A percentile compares a stretch with the other conserved stretches of the same genome.
These are phyloP conservation scores for Xylaria scruposa DNA, from an alignment of 495 filamentous ascomycete genomes.

Conservation along the genomic window DNA sequence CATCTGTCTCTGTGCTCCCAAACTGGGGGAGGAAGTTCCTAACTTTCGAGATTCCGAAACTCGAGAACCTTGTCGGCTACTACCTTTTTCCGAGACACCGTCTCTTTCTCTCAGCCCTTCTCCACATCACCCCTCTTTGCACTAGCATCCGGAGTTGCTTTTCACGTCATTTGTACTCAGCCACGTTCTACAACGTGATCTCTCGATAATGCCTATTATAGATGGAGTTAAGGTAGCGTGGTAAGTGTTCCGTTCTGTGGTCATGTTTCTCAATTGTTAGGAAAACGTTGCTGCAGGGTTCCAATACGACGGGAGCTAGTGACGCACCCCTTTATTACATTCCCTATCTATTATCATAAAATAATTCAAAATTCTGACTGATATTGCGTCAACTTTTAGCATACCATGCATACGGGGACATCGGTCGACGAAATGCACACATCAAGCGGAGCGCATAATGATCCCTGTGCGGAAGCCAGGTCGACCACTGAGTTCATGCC, in stretches of 20 bases:
- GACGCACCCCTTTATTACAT: slow-evolving; percentile 26
- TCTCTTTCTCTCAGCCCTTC: neutral
- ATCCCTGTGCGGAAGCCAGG: slow-evolving; percentile 82
- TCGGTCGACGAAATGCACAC: slow-evolving; percentile 82
- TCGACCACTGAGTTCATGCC: slow-evolving; percentile 76
- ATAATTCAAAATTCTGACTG: slow-evolving; percentile 35
- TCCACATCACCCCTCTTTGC: slow-evolving; percentile 16
- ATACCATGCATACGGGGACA: slow-evolving; percentile 87
- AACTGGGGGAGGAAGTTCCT: neutral
- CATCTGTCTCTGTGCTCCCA: neutral
- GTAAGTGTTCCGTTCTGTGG: slow-evolving; percentile 44
- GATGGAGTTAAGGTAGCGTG: slow-evolving; percentile 67
- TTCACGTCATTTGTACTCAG: neutral
- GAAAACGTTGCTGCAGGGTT: neutral
- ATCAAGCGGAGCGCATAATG: slow-evolving; percentile 75
- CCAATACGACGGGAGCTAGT: neutral
- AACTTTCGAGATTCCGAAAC: neutral
- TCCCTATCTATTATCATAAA: slow-evolving; percentile 10
- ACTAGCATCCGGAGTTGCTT: slow-evolving; percentile 23
- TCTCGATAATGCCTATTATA: slow-evolving; percentile 60
- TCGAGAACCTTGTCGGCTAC: slow-evolving; percentile 8
- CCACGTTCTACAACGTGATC: slow-evolving; percentile 12
- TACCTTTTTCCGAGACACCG: neutral
- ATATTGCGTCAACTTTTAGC: slow-evolving; percentile 48
- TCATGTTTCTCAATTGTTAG: neutral